Base-by-base conservation (phyloP, 495 filamentous ascomycete genomes). In the Gamarada debralockiae region DNA sequence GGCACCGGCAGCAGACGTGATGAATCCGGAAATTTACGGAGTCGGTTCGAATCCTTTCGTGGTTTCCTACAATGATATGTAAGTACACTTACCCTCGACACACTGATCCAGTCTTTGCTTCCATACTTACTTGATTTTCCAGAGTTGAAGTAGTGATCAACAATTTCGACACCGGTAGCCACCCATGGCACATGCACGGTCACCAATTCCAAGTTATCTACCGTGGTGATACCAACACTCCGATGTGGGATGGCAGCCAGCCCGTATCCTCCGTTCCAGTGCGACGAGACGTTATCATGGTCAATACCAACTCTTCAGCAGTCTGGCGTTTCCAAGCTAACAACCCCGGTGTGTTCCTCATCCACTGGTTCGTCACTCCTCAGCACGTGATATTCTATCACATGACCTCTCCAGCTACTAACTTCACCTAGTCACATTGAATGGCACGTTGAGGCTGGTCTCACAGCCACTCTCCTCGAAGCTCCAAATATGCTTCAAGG, bases 101-200 rank as follows among this genome's bases (percentile, higher is more conserved):
- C n/a, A n/a, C n/a, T n/a, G n/a, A n/a, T n/a, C n/a, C n/a, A n/a
- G n/a, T n/a, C n/a, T 34, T 34, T 34, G 31, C 8, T 34, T 8
- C 31, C 8, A 8, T n/a, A n/a, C n/a, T 34, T 8, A 34, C 31
- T n/a, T 8, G n/a, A n/a, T 8, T 8, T 8, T 34, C 91, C 2
- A 67, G 90, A 1, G 76, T 96, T 22, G 84, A 96, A 54, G 82
- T 96, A 21, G 70, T 90, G 10, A 57, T 96, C 25, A 92, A 92
- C 74, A 96, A 93, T 66, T 60, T 74, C n/a, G 86, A 93, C 62
- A 61, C 67, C 0, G 85, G 85, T 31, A 78, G 61, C 5, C 75
- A 76, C 53, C 76, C 76, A 1, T 78, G 76, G 58, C 76, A 80
- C 52, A 60, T 80, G 2, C 60, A 95, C 75, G 91, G 88, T 2